Conservation (phyloP, 371 early-diverging fungal species). For the Mortierella sp. region DNA sequence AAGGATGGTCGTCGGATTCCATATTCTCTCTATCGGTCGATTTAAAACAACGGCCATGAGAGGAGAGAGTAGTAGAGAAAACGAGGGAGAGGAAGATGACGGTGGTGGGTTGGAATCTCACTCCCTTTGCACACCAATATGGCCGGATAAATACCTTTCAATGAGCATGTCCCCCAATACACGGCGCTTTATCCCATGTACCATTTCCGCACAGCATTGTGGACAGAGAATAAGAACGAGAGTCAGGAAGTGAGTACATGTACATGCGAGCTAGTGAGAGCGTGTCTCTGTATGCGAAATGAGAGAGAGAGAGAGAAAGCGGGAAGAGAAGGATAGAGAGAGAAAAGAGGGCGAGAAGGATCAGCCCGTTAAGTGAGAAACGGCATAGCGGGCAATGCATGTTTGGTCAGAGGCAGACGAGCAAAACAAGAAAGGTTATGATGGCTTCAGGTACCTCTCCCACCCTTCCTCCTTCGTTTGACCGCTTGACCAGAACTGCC, state of each 20-base stretch:
- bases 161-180: not conserved
- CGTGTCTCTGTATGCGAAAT: not conserved
- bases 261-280: too few relatives aligned
- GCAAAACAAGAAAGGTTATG: not conserved
- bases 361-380: not conserved
- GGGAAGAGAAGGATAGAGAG: not conserved
- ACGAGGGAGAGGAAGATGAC: not conserved
- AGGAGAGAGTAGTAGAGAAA: not conserved
- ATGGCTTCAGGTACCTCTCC: not conserved
- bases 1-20: conserved; percentile 8
- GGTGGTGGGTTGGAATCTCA: not conserved
- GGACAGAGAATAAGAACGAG: not conserved
- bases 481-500: not conserved
- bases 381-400: not conserved
- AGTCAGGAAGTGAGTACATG: too few relatives aligned
- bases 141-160: too few relatives aligned
- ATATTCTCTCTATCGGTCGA: conserved; percentile 17
- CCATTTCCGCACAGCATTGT: not conserved
- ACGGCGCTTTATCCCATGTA: not conserved
- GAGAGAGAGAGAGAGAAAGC: not conserved
- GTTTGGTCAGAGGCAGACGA: not conserved
- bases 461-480: not conserved
- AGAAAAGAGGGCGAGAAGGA: not conserved
- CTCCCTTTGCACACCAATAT: not conserved
- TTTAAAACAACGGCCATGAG: conserved; percentile 3